A percentile compares a stretch with the other conserved stretches of the same genome.
phyloP scores from a whole-genome alignment of 2,329 filamentous ascomycete genomes.

The Fusarium torreyae region DNA sequence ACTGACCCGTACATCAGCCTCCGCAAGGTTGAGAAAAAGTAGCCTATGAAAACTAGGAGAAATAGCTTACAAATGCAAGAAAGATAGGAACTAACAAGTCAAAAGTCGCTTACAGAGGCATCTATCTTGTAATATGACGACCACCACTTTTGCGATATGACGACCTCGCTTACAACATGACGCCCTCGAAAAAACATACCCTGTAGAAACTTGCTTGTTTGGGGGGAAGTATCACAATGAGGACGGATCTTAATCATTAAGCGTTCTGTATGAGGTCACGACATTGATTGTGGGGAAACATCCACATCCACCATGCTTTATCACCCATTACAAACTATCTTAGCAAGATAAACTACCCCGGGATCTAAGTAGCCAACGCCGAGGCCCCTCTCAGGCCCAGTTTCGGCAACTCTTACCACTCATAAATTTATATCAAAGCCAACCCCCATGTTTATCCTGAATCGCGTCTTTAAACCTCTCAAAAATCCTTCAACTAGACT shows the following conservation, averaged over 20 bases:
- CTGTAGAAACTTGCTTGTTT: too few relatives aligned
- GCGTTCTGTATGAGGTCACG: slow-evolving; percentile 16
- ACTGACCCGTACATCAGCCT: too few relatives aligned
- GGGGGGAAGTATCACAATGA: too few relatives aligned
- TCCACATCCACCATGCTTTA: slow-evolving; percentile 35
- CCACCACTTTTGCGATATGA: too few relatives aligned
- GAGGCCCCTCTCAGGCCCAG: slow-evolving; percentile 4
- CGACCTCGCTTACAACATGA: neutral
- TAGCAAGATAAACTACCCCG: slow-evolving; percentile 19
- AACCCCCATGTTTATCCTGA: neutral
- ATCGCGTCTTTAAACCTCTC: slow-evolving; percentile 19
- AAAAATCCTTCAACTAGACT: slow-evolving; percentile 10
- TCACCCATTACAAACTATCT: slow-evolving; percentile 38
- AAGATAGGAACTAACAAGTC: too few relatives aligned
- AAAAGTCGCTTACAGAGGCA: too few relatives aligned
- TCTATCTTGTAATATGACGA: too few relatives aligned
- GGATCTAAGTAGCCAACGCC: slow-evolving; percentile 5
- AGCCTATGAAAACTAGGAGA: too few relatives aligned
- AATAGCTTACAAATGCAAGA: too few relatives aligned
- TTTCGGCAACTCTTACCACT: neutral
- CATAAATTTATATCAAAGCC: slow-evolving; percentile 21
- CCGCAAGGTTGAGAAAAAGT: too few relatives aligned
- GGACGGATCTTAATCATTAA: too few relatives aligned
- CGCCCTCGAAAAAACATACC: neutral
- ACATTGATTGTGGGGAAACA: slow-evolving; percentile 27